Percentiles rank a stretch among this genome's conserved stretches.
phyloP scores from a whole-genome alignment of 805 yeast species.

The Candida manassasensis region DNA sequence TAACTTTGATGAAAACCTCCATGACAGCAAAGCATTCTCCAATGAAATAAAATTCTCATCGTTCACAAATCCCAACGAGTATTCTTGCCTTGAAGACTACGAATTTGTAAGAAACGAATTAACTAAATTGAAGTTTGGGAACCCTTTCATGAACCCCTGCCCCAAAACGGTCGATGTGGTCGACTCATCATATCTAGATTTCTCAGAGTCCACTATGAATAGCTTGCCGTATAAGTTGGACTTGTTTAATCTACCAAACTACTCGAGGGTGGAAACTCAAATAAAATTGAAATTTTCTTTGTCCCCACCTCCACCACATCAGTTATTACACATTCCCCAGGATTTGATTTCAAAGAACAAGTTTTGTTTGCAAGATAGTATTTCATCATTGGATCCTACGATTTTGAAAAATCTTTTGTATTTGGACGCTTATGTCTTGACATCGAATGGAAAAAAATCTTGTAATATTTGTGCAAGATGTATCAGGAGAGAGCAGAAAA shows the following conservation, averaged over 20 bases:
- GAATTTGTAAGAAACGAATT: conserved; percentile 41
- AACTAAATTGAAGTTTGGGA: conserved; percentile 52
- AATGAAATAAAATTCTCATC: background rate
- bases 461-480: conserved; percentile 86
- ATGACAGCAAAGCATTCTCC: background rate
- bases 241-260: conserved; percentile 64
- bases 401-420: conserved; percentile 52
- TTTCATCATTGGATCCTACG: conserved; percentile 38
- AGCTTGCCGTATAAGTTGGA: conserved; percentile 45
- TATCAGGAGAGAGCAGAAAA: conserved; percentile 85
- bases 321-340: conserved; percentile 73
- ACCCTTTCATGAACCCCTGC: conserved; percentile 31
- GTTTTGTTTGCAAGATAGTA: conserved; percentile 54
- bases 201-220: conserved; percentile 30
- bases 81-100: conserved; percentile 23
- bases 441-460: conserved; percentile 42
- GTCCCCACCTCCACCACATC: conserved; percentile 73
- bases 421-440: conserved; percentile 78
- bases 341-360: conserved; percentile 87
- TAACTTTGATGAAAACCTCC: background rate
- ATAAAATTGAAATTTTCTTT: conserved; percentile 68
- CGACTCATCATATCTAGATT: conserved; percentile 32
- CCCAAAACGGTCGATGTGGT: conserved; percentile 28
- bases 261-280: conserved; percentile 94
- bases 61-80: background rate